A percentile compares a stretch with the other conserved stretches of the same genome.
Evolutionary conservation across 371 early-diverging fungal species (phyloP).

Genomic region (Neoconidiobolus thromboides): DNA sequence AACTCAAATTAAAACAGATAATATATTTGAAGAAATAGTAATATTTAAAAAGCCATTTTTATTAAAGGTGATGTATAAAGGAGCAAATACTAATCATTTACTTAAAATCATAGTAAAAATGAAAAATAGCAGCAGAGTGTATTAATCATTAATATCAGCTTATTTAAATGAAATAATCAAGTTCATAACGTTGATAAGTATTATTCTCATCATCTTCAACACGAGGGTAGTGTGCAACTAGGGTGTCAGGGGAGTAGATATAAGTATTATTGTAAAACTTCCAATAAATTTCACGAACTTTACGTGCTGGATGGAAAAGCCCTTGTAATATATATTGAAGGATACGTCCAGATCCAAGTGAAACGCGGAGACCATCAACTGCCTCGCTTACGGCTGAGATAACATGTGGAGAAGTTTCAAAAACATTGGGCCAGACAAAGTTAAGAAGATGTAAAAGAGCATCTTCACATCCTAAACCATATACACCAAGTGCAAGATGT

Average conservation of each 20-base stretch:
- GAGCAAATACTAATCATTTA: too few relatives aligned
- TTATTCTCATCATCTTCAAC: slow-evolving; percentile 66
- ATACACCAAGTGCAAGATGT: slow-evolving; percentile 72
- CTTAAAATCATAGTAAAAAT: neutral
- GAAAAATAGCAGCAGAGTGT: neutral
- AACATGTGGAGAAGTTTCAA: slow-evolving; percentile 91
- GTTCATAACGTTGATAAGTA: slow-evolving; percentile 50
- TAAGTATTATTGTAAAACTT: slow-evolving; percentile 91
- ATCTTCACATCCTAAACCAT: slow-evolving; percentile 84
- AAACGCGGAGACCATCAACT: slow-evolving; percentile 81
- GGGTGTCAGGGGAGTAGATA: slow-evolving; percentile 77
- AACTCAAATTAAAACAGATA: too few relatives aligned
- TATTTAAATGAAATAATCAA: slow-evolving; percentile 17
- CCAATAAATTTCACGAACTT: slow-evolving; percentile 93
- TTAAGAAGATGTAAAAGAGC: slow-evolving; percentile 86
- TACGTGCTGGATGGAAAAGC: slow-evolving; percentile 92
- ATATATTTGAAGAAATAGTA: too few relatives aligned
- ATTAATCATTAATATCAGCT: neutral
- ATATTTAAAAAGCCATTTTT: too few relatives aligned
- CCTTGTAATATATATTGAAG: slow-evolving; percentile 85
- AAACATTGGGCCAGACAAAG: slow-evolving; percentile 94
- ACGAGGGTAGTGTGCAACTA: slow-evolving; percentile 79
- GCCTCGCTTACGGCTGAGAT: slow-evolving; percentile 94
- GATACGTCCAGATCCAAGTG: slow-evolving; percentile 69
- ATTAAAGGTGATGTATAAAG: too few relatives aligned